A percentile compares a stretch with the other conserved stretches of the same genome.
phyloP scores from a whole-genome alignment of 129 eudicot genomes.

The Lonicera japonica region DNA sequence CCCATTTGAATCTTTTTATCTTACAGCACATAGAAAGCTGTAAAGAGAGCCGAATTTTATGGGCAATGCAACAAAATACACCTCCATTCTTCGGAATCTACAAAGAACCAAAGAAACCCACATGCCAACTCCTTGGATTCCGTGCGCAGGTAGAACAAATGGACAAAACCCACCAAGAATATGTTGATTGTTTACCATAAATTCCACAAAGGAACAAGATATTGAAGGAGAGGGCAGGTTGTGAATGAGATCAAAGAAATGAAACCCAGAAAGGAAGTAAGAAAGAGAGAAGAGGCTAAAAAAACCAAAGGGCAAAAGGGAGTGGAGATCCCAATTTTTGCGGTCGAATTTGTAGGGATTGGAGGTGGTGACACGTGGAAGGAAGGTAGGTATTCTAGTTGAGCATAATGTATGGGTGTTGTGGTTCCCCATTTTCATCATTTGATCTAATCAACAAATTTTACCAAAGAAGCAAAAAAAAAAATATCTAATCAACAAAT shows the following conservation, averaged over 20 bases:
- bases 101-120: conserved; percentile 33
- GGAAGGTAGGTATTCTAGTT: conserved; percentile 15
- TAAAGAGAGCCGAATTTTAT: conserved; percentile 9
- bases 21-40: conserved; percentile 24
- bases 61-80: conserved; percentile 1
- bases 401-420: conserved; percentile 7
- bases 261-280: conserved; percentile 3
- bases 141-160: not conserved
- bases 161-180: conserved; percentile 4
- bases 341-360: conserved; percentile 11
- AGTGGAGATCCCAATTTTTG: conserved; percentile 18
- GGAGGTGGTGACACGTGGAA: conserved; percentile 25
- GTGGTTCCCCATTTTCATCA: not conserved
- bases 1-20: conserved; percentile 9
- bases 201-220: not conserved
- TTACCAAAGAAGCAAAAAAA: no score
- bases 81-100: conserved; percentile 32
- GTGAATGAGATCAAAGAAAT: not conserved
- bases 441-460: conserved; percentile 9
- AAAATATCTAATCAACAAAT: no score
- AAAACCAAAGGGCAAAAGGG: conserved; percentile 16
- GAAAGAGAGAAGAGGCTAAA: not conserved
- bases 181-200: not conserved
- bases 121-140: conserved; percentile 30
- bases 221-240: conserved; percentile 1